phyloP scores from a whole-genome alignment of 768 basidiomycete species.

The Mycena polygramma region DNA sequence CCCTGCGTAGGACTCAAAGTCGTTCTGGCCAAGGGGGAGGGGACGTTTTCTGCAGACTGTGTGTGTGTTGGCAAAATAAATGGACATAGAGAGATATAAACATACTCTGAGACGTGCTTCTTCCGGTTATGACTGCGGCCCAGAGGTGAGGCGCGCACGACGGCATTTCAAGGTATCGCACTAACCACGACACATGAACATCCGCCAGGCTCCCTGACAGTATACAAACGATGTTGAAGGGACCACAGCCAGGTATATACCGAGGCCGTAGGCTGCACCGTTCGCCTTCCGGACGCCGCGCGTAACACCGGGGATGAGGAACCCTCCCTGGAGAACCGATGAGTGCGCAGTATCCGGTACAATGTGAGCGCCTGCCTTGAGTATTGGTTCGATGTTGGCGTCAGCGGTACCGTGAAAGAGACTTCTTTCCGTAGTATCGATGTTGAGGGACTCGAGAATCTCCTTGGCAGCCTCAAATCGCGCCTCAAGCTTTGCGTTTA shows the following conservation, averaged over 20 bases:
- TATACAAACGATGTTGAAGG: constrained; percentile 20
- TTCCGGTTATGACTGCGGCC: constrained; percentile 16
- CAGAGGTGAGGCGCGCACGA: neutral
- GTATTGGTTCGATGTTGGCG: constrained; percentile 27
- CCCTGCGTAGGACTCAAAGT: constrained; percentile 19
- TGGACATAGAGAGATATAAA: neutral
- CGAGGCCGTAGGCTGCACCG: constrained; percentile 23
- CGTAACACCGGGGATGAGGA: constrained; percentile 27
- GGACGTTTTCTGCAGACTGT: constrained; percentile 11
- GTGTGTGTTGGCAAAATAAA: neutral
- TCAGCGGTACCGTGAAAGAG: constrained; percentile 34
- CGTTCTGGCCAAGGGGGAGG: constrained; percentile 5
- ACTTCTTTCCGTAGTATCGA: constrained; percentile 26
- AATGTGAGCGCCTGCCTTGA: constrained; percentile 8
- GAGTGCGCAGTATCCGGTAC: neutral
- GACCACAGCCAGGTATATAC: constrained; percentile 23
- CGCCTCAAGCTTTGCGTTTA: constrained; percentile 30
- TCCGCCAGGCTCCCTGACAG: constrained; percentile 10
- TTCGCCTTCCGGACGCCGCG: constrained; percentile 10
- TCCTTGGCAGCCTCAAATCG: constrained; percentile 29
- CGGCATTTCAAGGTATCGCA: neutral
- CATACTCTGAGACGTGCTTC: constrained; percentile 2
- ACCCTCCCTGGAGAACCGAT: constrained; percentile 19
- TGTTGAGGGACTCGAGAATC: constrained; percentile 17
- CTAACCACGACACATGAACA: constrained; percentile 34